Percentiles rank a stretch among this genome's conserved stretches.
phyloP scores from a whole-genome alignment of 305 asterid species.

The Withania somnifera region DNA sequence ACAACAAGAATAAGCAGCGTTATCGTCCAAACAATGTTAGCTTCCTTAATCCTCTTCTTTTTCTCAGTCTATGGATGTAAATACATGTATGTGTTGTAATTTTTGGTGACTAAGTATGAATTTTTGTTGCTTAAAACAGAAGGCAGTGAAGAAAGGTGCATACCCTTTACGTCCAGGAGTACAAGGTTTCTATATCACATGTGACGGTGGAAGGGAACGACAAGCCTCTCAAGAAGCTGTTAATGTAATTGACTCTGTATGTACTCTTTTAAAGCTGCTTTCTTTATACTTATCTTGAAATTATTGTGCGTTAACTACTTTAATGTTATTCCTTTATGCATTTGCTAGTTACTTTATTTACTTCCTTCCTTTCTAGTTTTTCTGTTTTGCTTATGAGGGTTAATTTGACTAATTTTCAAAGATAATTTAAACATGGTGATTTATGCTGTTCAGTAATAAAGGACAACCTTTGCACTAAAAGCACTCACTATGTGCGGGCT shows the following conservation, averaged over 20 bases:
- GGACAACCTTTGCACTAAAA: no score
- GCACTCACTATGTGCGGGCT: no score
- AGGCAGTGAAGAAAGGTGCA: conserved; percentile 67
- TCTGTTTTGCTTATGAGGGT: not conserved
- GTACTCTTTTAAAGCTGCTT: not conserved
- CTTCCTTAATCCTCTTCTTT: not conserved
- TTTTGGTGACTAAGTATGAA: not conserved
- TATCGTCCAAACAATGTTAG: conserved; percentile 63
- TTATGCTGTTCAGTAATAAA: not conserved
- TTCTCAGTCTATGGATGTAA: not conserved
- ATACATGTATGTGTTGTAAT: not conserved
- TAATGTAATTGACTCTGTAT: conserved; percentile 73
- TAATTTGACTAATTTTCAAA: not conserved
- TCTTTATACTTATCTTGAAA: not conserved
- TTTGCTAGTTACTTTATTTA: not conserved
- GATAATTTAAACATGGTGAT: not conserved
- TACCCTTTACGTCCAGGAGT: conserved; percentile 79
- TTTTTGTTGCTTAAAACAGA: conserved; percentile 24
- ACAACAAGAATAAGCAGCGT: conserved; percentile 60
- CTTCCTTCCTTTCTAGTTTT: not conserved
- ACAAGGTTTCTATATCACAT: conserved; percentile 94
- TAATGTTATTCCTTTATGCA: not conserved
- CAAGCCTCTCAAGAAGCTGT: conserved; percentile 86
- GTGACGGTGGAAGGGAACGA: conserved; percentile 89
- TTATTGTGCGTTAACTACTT: not conserved